These are phyloP conservation scores for Nepenthes mirabilis DNA, from an alignment of 148 eudicot species.

Conservation along the genomic window DNA sequence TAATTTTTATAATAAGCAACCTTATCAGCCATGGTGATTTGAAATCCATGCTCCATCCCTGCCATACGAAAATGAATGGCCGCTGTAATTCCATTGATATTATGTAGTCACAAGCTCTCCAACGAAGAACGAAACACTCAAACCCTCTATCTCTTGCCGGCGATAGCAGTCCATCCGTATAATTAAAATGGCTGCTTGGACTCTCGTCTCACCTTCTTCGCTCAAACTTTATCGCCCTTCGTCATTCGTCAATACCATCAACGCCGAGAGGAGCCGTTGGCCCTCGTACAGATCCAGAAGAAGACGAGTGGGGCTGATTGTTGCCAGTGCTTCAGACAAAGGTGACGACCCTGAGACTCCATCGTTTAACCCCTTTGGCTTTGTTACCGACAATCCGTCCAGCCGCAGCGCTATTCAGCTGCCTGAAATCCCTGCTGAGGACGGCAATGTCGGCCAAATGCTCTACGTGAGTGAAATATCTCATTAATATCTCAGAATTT, in stretches of 20 bases:
- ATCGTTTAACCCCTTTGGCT: slow-evolving; percentile 86
- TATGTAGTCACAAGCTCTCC: too few species aligned
- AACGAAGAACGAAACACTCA: too few species aligned
- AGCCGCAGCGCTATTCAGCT: slow-evolving; percentile 94
- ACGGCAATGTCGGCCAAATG: slow-evolving; percentile 98
- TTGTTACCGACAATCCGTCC: slow-evolving; percentile 91
- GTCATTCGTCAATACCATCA: slow-evolving; percentile 4
- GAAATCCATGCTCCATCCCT: too few species aligned
- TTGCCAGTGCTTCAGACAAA: slow-evolving; percentile 26
- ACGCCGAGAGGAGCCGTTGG: not conserved
- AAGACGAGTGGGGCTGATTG: slow-evolving; percentile 4
- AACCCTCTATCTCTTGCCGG: too few species aligned
- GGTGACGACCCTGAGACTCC: slow-evolving; percentile 21
- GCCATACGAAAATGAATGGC: too few species aligned
- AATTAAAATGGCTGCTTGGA: slow-evolving; percentile 16
- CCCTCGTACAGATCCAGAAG: slow-evolving; percentile 5
- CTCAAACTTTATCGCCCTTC: slow-evolving; percentile 8
- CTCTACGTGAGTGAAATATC: slow-evolving; percentile 36
- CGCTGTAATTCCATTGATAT: too few species aligned
- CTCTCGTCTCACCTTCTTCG: slow-evolving; percentile 27
- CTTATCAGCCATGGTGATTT: too few species aligned
- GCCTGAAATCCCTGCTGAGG: slow-evolving; percentile 90
- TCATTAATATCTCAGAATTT: not conserved
- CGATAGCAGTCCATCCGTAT: too few species aligned
- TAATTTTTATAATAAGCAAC: too few species aligned